Conservation (phyloP, 108 stramenopile species). For the Halocafeteria seosinensis region DNA sequence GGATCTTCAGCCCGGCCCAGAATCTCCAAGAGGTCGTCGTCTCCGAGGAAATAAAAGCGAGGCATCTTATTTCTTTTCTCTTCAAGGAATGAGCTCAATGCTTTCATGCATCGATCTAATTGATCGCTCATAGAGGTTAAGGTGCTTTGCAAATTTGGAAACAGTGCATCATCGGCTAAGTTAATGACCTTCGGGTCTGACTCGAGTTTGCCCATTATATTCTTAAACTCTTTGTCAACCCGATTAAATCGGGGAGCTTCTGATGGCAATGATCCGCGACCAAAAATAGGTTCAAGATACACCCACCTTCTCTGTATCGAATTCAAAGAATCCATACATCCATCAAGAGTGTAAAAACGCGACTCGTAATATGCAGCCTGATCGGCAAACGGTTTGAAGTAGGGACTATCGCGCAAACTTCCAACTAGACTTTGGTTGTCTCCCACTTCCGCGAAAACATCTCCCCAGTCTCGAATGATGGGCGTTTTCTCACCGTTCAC, state of each 20-base stretch:
- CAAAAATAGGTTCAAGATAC: slow-evolving; percentile 50
- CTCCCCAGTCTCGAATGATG: slow-evolving; percentile 46
- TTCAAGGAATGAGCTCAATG: slow-evolving; percentile 43
- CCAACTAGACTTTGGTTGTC: slow-evolving; percentile 47
- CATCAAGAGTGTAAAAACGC: slow-evolving; percentile 14
- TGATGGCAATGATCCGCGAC: slow-evolving; percentile 36
- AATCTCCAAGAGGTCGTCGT: slow-evolving; percentile 49
- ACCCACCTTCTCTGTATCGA: slow-evolving; percentile 45
- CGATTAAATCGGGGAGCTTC: slow-evolving; percentile 35
- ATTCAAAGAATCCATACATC: slow-evolving; percentile 11
- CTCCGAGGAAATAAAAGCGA: slow-evolving; percentile 52
- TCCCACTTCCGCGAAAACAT: slow-evolving; percentile 44
- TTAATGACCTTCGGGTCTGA: slow-evolving; percentile 35
- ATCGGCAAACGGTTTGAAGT: slow-evolving; percentile 45
- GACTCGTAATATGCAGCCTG: slow-evolving; percentile 27
- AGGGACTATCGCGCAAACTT: slow-evolving; percentile 41
- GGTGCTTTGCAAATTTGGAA: slow-evolving; percentile 19
- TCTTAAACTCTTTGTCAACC: slow-evolving; percentile 42
- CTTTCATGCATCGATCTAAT: slow-evolving; percentile 49
- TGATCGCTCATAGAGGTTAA: slow-evolving; percentile 33
- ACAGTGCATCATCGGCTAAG: slow-evolving; percentile 32
- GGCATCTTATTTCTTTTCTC: slow-evolving; percentile 38
- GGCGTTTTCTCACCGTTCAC: slow-evolving; percentile 22
- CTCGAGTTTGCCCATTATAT: slow-evolving; percentile 38
- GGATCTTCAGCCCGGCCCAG: slow-evolving; percentile 45